phyloP scores from a whole-genome alignment of 805 yeast genomes.

The Metschnikowia lunata region DNA sequence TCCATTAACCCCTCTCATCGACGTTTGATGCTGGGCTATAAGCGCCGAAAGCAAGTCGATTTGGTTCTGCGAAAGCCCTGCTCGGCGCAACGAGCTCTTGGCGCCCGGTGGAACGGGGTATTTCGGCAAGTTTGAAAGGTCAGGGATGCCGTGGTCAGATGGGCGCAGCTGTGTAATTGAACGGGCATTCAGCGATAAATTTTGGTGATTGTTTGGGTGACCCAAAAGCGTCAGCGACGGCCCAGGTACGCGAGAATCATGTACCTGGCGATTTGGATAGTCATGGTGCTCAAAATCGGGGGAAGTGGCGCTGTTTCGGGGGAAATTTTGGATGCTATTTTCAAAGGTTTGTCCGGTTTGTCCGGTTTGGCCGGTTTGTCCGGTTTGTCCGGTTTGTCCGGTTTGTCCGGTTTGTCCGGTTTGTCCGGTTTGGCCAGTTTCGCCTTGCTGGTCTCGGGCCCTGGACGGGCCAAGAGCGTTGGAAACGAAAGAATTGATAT shows the following conservation, averaged over 20 bases:
- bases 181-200: background rate
- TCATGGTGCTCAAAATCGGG: too few species aligned
- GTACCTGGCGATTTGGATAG: too few species aligned
- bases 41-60: constrained; percentile 70
- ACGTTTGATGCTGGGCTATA: constrained; percentile 61
- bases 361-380: background rate
- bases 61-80: constrained; percentile 65
- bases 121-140: constrained; percentile 45
- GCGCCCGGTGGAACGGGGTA: constrained; percentile 75
- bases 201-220: background rate
- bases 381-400: background rate
- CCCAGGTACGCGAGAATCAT: background rate
- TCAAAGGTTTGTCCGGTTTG: background rate
- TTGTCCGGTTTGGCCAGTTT: background rate
- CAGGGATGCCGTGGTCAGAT: constrained; percentile 6
- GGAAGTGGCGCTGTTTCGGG: too few species aligned
- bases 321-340: background rate
- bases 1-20: constrained; percentile 7
- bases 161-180: background rate
- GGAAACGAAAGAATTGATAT: background rate
- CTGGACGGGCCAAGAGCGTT: background rate
- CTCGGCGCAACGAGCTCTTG: constrained; percentile 53
- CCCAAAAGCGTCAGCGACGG: too few species aligned
- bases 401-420: background rate
- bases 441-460: background rate